A percentile compares a stretch with the other conserved stretches of the same genome.
Evolutionary conservation across 805 yeast genomes (phyloP).

Genomic region (Danielozyma ontarioensis): DNA sequence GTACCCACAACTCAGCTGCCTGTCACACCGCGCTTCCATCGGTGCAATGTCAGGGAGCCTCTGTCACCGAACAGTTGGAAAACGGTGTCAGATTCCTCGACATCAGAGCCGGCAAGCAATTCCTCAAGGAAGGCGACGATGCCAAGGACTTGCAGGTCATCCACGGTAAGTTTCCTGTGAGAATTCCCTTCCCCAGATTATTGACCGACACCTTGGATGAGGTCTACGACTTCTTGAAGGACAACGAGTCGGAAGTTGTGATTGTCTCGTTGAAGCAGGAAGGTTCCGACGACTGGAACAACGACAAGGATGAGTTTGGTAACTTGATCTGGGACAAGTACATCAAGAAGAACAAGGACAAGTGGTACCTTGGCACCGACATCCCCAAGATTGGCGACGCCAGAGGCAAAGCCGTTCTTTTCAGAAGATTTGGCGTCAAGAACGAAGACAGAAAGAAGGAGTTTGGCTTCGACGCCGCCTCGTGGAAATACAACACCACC

Average conservation of each 20-base stretch:
- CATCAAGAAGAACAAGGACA: slow-evolving; percentile 42
- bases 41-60: slow-evolving; percentile 67
- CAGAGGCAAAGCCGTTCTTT: slow-evolving; percentile 62
- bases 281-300: slow-evolving; percentile 63
- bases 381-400: slow-evolving; percentile 58
- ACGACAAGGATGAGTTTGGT: slow-evolving; percentile 59
- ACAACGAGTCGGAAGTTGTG: slow-evolving; percentile 54
- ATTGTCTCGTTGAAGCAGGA: slow-evolving; percentile 70
- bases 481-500: slow-evolving; percentile 62
- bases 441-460: slow-evolving; percentile 36
- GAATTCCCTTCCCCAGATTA: slow-evolving; percentile 50
- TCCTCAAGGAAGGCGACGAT: slow-evolving; percentile 45
- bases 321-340: slow-evolving; percentile 56
- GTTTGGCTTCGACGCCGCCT: slow-evolving; percentile 63
- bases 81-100: slow-evolving; percentile 77
- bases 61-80: slow-evolving; percentile 55
- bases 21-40: slow-evolving; percentile 67
- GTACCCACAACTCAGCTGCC: slow-evolving; percentile 84
- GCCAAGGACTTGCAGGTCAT: slow-evolving; percentile 57
- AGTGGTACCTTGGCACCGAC: slow-evolving; percentile 54
- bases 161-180: slow-evolving; percentile 75
- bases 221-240: slow-evolving; percentile 51
- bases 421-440: slow-evolving; percentile 66
- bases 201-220: slow-evolving; percentile 50
- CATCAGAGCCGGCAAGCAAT: slow-evolving; percentile 56